Base-by-base conservation (phyloP, 2,329 filamentous ascomycete genomes). In the Zymoseptoria ardabiliae region DNA sequence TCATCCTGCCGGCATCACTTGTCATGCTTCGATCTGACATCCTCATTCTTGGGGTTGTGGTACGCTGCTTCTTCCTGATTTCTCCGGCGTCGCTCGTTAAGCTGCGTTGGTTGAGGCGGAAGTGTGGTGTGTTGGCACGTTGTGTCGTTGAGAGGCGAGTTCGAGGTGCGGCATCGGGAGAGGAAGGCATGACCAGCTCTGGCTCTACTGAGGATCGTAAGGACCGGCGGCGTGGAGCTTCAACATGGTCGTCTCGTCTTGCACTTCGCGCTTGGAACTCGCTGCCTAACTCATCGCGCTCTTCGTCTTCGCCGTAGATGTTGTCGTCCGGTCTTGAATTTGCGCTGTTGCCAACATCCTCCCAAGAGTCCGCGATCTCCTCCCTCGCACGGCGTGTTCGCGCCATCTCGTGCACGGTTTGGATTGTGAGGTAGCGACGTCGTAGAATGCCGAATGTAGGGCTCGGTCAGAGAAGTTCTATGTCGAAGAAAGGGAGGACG, bases 161-260 rank as follows among this genome's bases (percentile, higher is more conserved):
- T 41, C 54, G 58, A 13, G 62, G 64, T 25, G 63, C 57, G 41
- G 56, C 61, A 54, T 72, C 64, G 13, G 69, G 69, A 51, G 69
- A 71, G 8, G 72, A 69, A 7, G 77, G 77, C 76, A 78, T 78
- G 58, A 78, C 74, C 59, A 79, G 71, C 58, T 73, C 71, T 7
- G 75, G 75, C 54, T 74, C 75, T 8, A 65, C 65, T 21, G 70
- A 71, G 10, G 63, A 66, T 45, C 65, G 55, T 20, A 64, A 65
- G 55, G 30, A 62, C n/a, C 63, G 61, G 53, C 59, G 67, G 45
- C 53, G 63, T 22, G 64, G 62, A 30, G 54, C 55, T 49, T 63
- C 61, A 10, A 28, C 53, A 50, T 21, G 48, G 30, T 41, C 19
- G 56, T 55, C n/a, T 61, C 56, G 19, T 63, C 30, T 30, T 52